Evolutionary conservation across 2,329 filamentous ascomycete genomes (phyloP).

Genomic region (Pleoardoris graminearum): DNA sequence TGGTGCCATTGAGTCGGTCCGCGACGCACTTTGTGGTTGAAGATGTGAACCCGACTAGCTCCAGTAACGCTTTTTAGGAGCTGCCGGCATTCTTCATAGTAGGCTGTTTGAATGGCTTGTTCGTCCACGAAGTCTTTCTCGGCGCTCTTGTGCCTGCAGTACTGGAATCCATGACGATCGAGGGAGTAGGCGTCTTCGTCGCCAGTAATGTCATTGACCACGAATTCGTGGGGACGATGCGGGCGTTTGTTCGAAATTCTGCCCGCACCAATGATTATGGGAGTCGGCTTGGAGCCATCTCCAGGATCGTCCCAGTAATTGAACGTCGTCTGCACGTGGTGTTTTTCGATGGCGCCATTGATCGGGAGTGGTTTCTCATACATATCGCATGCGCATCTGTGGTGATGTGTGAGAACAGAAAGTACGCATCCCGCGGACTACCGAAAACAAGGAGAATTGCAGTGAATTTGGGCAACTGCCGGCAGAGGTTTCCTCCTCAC

Average conservation of each 20-base stretch:
- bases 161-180: constrained; percentile 29
- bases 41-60: constrained; percentile 60
- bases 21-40: constrained; percentile 63
- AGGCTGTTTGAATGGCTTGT: constrained; percentile 15
- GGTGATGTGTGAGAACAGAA: neutral
- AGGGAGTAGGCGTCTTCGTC: constrained; percentile 24
- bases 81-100: constrained; percentile 26
- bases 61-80: constrained; percentile 55
- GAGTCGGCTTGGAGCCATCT: constrained; percentile 25
- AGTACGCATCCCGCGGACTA: neutral
- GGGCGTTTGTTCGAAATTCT: constrained; percentile 29
- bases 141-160: constrained; percentile 17
- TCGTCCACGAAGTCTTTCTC: constrained; percentile 28
- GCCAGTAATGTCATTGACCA: constrained; percentile 25
- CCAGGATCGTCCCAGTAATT: constrained; percentile 32
- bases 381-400: constrained; percentile 10
- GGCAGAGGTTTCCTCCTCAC: constrained; percentile 1
- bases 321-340: constrained; percentile 22
- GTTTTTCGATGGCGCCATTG: constrained; percentile 9
- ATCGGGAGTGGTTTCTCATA: neutral
- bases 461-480: constrained; percentile 15
- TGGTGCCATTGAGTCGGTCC: constrained; percentile 39
- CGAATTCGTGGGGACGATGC: constrained; percentile 23
- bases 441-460: neutral
- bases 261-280: constrained; percentile 28